Conservation (phyloP, 352 stramenopile species). For the Phytophthora megakarya region DNA sequence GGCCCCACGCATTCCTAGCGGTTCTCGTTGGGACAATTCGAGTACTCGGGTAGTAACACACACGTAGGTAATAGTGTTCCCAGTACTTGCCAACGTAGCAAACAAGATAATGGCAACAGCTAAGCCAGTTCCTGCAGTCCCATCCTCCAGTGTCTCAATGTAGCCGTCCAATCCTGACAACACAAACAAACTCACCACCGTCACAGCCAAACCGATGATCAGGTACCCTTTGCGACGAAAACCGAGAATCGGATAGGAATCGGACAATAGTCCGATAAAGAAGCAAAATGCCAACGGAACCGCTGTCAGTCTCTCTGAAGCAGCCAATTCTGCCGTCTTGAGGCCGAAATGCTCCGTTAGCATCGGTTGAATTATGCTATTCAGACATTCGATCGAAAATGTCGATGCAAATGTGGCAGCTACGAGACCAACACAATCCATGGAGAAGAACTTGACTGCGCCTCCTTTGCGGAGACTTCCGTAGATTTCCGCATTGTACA, state of each 20-base stretch:
- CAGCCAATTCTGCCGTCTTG: conserved; percentile 19
- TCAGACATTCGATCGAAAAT: conserved; percentile 38
- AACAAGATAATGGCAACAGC: conserved; percentile 29
- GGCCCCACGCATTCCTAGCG: conserved; percentile 35
- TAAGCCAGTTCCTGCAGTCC: conserved; percentile 14
- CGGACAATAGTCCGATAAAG: conserved; percentile 77
- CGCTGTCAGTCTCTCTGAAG: conserved; percentile 38
- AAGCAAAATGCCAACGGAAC: conserved; percentile 79
- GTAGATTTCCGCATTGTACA: conserved; percentile 63
- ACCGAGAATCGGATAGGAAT: conserved; percentile 79
- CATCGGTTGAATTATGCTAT: conserved; percentile 32
- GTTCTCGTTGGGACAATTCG: conserved; percentile 52
- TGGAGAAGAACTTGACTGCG: conserved; percentile 44
- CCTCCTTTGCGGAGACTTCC: conserved; percentile 51
- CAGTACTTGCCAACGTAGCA: conserved; percentile 28
- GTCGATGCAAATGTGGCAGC: conserved; percentile 52
- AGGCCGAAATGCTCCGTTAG: conserved; percentile 39
- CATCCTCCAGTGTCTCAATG: conserved; percentile 18
- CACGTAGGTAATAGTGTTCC: conserved; percentile 46
- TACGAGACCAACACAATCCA: conserved; percentile 40
- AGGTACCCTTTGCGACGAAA: conserved; percentile 88
- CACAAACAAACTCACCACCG: conserved; percentile 34
- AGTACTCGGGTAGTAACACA: conserved; percentile 45
- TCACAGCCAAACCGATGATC: conserved; percentile 49
- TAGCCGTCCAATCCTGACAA: conserved; percentile 35